Evolutionary conservation across 805 yeast species (phyloP).

Genomic region (Ogataea trehalophila): DNA sequence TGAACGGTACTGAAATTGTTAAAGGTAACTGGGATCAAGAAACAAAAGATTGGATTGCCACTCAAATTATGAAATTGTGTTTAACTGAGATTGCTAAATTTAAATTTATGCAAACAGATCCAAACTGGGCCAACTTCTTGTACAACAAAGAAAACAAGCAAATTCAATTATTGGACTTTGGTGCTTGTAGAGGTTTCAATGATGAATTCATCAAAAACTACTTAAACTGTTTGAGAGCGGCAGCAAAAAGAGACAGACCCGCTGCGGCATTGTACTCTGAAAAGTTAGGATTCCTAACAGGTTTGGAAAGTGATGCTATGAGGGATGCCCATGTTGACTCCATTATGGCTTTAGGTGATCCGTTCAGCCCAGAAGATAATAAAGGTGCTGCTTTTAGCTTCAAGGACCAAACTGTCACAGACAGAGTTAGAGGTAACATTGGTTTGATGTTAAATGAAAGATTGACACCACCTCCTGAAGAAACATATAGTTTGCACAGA

Average conservation of each 20-base stretch:
- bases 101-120: constrained; percentile 96
- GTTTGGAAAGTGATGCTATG: constrained; percentile 85
- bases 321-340: constrained; percentile 89
- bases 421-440: constrained; percentile 83
- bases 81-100: constrained; percentile 78
- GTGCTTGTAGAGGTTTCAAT: constrained; percentile 82
- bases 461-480: constrained; percentile 96
- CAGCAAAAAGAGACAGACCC: constrained; percentile 62
- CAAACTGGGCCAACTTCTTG: constrained; percentile 97
- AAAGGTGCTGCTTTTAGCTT: constrained; percentile 61
- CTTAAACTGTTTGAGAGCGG: constrained; percentile 66
- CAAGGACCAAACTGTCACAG: constrained; percentile 84
- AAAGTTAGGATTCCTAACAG: constrained; percentile 84
- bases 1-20: constrained; percentile 79
- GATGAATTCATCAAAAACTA: constrained; percentile 66
- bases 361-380: constrained; percentile 57
- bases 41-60: constrained; percentile 74
- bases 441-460: constrained; percentile 88
- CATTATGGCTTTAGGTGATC: constrained; percentile 87
- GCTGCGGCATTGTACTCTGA: constrained; percentile 60
- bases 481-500: constrained; percentile 93
- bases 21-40: constrained; percentile 73
- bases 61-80: constrained; percentile 81
- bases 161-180: constrained; percentile 89
- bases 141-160: constrained; percentile 67